Conservation (phyloP, 306 rosid genomes). For the Astragalus glycyphyllos region DNA sequence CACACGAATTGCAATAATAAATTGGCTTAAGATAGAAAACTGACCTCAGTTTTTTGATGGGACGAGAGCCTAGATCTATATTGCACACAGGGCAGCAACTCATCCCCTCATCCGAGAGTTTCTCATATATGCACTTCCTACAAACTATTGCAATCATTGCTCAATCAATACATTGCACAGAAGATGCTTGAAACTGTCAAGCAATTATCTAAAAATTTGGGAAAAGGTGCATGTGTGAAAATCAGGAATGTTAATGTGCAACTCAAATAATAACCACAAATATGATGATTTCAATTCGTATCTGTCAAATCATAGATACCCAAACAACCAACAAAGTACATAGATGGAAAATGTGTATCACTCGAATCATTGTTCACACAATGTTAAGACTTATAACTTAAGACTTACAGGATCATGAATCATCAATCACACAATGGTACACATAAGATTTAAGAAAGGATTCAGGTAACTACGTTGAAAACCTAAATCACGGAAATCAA, state of each 20-base stretch:
- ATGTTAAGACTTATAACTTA: neutral
- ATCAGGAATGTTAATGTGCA: constrained; percentile 3
- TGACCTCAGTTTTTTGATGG: constrained; percentile 85
- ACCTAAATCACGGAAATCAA: constrained; percentile 25
- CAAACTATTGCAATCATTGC: constrained; percentile 66
- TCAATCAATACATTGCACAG: constrained; percentile 41
- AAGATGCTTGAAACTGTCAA: neutral
- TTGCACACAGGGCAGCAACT: constrained; percentile 87
- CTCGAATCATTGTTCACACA: constrained; percentile 10
- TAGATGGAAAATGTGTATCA: neutral
- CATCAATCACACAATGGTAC: constrained; percentile 2
- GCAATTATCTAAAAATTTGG: constrained; percentile 9
- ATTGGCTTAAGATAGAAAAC: constrained; percentile 26
- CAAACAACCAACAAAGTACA: constrained; percentile 17
- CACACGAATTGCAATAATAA: constrained; percentile 10
- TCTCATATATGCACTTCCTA: constrained; percentile 84
- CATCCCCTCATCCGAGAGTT: constrained; percentile 78
- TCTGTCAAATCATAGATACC: constrained; percentile 29
- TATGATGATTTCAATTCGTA: constrained; percentile 12
- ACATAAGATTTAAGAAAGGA: neutral
- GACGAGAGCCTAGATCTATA: constrained; percentile 85
- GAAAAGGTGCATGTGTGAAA: constrained; percentile 1
- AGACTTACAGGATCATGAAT: neutral
- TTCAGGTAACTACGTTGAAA: constrained; percentile 32
- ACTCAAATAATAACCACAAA: constrained; percentile 11